These are phyloP conservation scores for Maudiozyma humilis DNA, from an alignment of 1,139 yeast genomes.

Conservation along the genomic window DNA sequence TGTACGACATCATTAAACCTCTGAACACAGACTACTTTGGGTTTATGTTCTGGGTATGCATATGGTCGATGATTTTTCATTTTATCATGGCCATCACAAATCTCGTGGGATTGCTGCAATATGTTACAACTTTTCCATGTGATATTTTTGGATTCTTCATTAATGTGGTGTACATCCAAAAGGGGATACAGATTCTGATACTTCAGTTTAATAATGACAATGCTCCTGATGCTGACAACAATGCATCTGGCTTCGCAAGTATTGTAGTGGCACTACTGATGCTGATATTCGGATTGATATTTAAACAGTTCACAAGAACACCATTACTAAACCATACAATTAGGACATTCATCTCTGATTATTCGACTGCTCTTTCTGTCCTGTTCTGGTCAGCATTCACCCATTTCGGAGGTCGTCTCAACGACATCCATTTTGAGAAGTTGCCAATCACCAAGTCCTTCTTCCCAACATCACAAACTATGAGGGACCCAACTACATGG, in stretches of 20 bases:
- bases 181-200: constrained; percentile 74
- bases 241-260: constrained; percentile 59
- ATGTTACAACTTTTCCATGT: constrained; percentile 77
- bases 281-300: constrained; percentile 65
- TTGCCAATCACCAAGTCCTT: constrained; percentile 71
- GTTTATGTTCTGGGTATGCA: constrained; percentile 91
- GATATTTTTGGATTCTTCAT: constrained; percentile 91
- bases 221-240: constrained; percentile 8
- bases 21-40: constrained; percentile 50
- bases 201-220: constrained; percentile 49
- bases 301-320: constrained; percentile 51
- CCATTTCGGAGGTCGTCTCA: constrained; percentile 76
- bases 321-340: constrained; percentile 50
- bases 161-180: constrained; percentile 80
- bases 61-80: constrained; percentile 87
- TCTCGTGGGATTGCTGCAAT: constrained; percentile 58
- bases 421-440: constrained; percentile 43
- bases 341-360: constrained; percentile 72
- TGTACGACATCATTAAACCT: constrained; percentile 67
- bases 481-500: constrained; percentile 31
- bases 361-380: constrained; percentile 75
- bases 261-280: constrained; percentile 64
- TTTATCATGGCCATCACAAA: constrained; percentile 63
- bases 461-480: constrained; percentile 53
- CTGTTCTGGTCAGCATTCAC: constrained; percentile 86